These are phyloP conservation scores for Solanum rostratum DNA, from an alignment of 257 asterid species.

Conservation along the genomic window DNA sequence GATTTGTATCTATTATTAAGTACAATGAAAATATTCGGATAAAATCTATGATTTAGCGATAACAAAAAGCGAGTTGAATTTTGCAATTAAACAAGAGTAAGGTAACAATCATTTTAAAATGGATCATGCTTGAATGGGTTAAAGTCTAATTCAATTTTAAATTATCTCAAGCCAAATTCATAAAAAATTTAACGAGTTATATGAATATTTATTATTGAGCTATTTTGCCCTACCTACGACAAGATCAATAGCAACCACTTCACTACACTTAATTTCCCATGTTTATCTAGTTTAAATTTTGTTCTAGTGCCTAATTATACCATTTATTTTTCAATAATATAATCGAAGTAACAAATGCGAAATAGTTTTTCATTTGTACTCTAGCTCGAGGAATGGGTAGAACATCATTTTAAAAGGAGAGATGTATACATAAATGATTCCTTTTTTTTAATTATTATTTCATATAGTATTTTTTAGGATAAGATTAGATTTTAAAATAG, in stretches of 20 bases:
- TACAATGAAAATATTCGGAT: not conserved
- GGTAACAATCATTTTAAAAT: not conserved
- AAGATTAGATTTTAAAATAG: not conserved
- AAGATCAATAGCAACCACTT: not conserved
- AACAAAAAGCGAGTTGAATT: not conserved
- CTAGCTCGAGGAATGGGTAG: not conserved
- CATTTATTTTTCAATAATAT: not conserved
- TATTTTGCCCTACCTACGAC: not conserved
- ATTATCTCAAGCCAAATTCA: not conserved
- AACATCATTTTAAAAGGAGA: not conserved
- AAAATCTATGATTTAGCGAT: not conserved
- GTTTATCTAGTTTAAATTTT: not conserved
- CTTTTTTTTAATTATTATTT: not conserved
- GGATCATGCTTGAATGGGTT: not conserved
- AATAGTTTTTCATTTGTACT: not conserved
- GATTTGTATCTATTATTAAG: not conserved
- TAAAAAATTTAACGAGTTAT: fast-evolving
- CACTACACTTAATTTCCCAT: not conserved
- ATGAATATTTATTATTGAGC: not conserved
- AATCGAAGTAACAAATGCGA: not conserved
- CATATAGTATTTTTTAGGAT: not conserved
- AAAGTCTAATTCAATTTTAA: not conserved
- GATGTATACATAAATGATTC: not conserved
- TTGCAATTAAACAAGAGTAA: not conserved
- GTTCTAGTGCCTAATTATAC: not conserved